Conservation (phyloP, 768 basidiomycete genomes). For the Dentipellis fragilis region DNA sequence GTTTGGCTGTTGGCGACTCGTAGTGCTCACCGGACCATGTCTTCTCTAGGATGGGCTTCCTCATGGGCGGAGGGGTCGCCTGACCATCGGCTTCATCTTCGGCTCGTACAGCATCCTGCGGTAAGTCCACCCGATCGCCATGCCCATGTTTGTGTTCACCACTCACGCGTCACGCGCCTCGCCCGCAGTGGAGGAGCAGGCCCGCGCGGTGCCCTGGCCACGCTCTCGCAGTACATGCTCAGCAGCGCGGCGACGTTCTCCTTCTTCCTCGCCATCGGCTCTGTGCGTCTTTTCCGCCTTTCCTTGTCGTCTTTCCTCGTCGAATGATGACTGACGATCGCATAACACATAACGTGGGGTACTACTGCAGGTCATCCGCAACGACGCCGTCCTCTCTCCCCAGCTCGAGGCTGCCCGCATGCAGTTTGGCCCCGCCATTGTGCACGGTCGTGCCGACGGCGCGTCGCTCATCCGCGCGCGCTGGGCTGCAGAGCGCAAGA, state of each 20-base stretch:
- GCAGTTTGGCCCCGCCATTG: constrained; percentile 43
- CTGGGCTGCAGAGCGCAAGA: constrained; percentile 54
- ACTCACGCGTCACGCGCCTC: not conserved
- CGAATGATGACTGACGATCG: not conserved
- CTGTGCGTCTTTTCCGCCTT: constrained; percentile 38
- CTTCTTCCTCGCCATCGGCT: constrained; percentile 94
- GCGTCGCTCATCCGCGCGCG: constrained; percentile 59
- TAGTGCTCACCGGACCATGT: constrained; percentile 3
- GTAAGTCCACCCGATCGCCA: constrained; percentile 32
- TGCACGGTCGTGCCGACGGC: constrained; percentile 61
- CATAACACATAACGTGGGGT: not conserved
- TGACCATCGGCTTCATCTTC: constrained; percentile 96
- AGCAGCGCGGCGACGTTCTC: constrained; percentile 95
- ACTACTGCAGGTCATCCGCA: constrained; percentile 71
- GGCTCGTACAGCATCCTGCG: constrained; percentile 87
- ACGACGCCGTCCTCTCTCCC: constrained; percentile 51
- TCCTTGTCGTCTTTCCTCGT: not conserved
- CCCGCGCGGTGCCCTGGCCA: constrained; percentile 80
- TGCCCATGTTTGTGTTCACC: not conserved
- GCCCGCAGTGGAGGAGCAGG: constrained; percentile 72
- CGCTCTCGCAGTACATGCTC: constrained; percentile 96
- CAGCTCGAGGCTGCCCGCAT: constrained; percentile 55
- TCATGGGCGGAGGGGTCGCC: constrained; percentile 88
- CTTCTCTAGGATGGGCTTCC: constrained; percentile 71
- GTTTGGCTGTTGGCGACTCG: not conserved